Conservation (phyloP, 352 stramenopile species). For the Pythium phragmitis region DNA sequence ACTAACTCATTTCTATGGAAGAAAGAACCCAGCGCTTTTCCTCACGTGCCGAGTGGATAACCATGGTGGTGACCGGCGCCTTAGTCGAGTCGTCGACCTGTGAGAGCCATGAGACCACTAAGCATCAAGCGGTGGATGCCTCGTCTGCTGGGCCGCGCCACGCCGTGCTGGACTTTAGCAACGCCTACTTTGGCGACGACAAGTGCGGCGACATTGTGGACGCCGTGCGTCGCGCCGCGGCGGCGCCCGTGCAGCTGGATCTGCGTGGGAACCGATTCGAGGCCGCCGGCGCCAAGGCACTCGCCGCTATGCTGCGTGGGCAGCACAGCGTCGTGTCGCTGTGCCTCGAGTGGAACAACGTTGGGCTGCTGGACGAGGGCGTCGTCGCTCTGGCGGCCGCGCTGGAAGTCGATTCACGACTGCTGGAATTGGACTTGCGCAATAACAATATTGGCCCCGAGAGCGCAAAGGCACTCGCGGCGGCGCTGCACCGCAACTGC, state of each 20-base stretch:
- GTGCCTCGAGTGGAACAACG: slow-evolving; percentile 83
- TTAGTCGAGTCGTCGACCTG: neutral
- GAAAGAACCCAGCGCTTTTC: neutral
- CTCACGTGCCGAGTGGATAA: neutral
- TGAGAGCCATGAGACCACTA: neutral
- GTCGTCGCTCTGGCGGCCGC: slow-evolving; percentile 60
- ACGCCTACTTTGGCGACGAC: slow-evolving; percentile 68
- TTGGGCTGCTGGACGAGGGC: slow-evolving; percentile 72
- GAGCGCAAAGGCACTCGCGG: slow-evolving; percentile 60
- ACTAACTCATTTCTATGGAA: neutral
- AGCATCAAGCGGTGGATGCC: neutral
- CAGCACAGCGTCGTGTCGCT: slow-evolving; percentile 61
- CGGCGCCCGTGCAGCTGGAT: slow-evolving; percentile 49
- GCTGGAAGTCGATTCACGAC: slow-evolving; percentile 58
- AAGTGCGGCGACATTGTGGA: slow-evolving; percentile 60
- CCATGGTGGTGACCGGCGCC: neutral
- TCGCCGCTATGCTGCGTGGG: slow-evolving; percentile 52
- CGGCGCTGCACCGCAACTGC: slow-evolving; percentile 53
- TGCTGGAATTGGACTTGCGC: slow-evolving; percentile 71
- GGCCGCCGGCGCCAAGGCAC: slow-evolving; percentile 41
- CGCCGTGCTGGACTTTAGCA: slow-evolving; percentile 66
- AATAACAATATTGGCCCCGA: slow-evolving; percentile 86
- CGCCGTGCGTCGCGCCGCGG: slow-evolving; percentile 35
- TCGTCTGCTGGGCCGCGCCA: slow-evolving; percentile 6
- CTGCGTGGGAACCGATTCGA: slow-evolving; percentile 80